Base-by-base conservation (phyloP, 139 green algal species). In the Diplosphaera chodatii region DNA sequence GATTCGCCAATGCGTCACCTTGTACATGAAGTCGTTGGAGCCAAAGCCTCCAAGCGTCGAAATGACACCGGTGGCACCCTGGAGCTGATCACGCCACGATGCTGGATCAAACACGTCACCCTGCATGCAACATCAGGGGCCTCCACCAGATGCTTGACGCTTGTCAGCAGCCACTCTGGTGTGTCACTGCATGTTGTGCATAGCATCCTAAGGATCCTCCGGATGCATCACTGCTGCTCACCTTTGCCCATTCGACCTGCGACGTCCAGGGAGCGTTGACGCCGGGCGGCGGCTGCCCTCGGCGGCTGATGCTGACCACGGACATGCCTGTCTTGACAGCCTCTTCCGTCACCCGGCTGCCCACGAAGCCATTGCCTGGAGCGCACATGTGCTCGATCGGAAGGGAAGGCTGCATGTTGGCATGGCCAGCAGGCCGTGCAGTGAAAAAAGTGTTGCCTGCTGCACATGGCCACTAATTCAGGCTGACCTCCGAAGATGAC, bases 401-500 rank as follows among this genome's bases (percentile, higher is more conserved):
- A n/a, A n/a, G n/a, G n/a, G n/a, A n/a, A n/a, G n/a, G n/a, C n/a
- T n/a, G n/a, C n/a, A n/a, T n/a, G n/a, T n/a, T n/a, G n/a, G n/a
- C n/a, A n/a, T n/a, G n/a, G n/a, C n/a, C n/a, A n/a, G n/a, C n/a
- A n/a, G n/a, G n/a, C n/a, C n/a, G n/a, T n/a, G n/a, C n/a, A n/a
- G n/a, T n/a, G n/a, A n/a, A n/a, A n/a, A n/a, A n/a, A n/a, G n/a
- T n/a, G n/a, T n/a, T n/a, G n/a, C n/a, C n/a, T n/a, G n/a, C n/a
- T n/a, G n/a, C n/a, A n/a, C n/a, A n/a, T n/a, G n/a, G n/a, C n/a
- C n/a, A n/a, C n/a, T n/a, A n/a, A n/a, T n/a, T n/a, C n/a, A n/a
- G n/a, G n/a, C n/a, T n/a, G n/a, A n/a, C n/a, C 92, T 27, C 92
- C 92, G 81, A 97, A 95, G 18, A 97, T 89, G 6, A 97, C 68